Conservation (phyloP, 331 rosid genomes). For the Acacia pycnantha region DNA sequence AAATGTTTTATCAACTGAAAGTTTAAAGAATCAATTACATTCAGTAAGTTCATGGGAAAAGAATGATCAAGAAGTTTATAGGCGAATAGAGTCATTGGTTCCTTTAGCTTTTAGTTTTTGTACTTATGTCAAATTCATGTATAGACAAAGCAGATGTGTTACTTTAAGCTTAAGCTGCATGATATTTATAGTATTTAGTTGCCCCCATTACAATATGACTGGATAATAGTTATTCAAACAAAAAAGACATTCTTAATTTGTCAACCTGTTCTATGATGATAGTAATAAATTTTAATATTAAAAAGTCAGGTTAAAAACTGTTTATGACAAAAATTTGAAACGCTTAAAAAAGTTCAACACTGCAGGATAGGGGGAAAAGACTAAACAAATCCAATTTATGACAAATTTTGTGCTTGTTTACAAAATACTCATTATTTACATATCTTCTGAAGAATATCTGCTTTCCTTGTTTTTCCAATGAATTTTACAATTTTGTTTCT, state of each 20-base stretch:
- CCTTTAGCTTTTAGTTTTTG: not conserved
- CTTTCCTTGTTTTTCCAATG: slow-evolving; percentile 16
- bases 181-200: not conserved
- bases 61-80: slow-evolving; percentile 14
- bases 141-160: slow-evolving; percentile 11
- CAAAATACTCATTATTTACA: not conserved
- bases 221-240: slow-evolving; percentile 15
- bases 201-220: not conserved
- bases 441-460: slow-evolving; percentile 10
- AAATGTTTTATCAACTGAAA: not conserved
- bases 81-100: not conserved
- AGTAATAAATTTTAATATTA: slow-evolving; percentile 1
- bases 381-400: not conserved
- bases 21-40: not conserved
- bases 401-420: not conserved
- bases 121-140: not conserved
- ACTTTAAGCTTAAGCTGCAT: not conserved
- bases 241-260: not conserved
- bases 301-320: not conserved
- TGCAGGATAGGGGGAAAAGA: not conserved
- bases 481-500: slow-evolving; percentile 18
- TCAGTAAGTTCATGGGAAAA: slow-evolving; percentile 1
- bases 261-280: not conserved
- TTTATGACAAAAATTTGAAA: not conserved
- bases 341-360: not conserved